Evolutionary conservation across 306 rosid species (phyloP).

Genomic region (Cercis canadensis): DNA sequence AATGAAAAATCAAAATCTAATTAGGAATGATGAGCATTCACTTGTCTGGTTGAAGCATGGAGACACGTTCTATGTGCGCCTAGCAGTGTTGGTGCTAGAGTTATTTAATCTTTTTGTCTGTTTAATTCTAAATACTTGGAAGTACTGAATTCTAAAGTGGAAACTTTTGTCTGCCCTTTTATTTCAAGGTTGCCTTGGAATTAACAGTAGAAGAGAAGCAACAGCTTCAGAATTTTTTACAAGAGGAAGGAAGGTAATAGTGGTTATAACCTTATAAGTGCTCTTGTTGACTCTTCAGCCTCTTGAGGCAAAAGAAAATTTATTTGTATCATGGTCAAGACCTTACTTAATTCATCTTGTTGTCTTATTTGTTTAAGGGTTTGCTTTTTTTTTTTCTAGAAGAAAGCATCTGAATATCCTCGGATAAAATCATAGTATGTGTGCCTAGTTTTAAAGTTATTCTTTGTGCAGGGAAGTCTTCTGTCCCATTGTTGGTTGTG

Average conservation of each 20-base stretch:
- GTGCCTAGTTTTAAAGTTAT: constrained; percentile 25
- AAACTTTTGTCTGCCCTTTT: neutral
- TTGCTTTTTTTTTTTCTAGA: constrained; percentile 4
- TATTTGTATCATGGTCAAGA: constrained; percentile 4
- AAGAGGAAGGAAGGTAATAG: constrained; percentile 67
- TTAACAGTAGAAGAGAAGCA: constrained; percentile 74
- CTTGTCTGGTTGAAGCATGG: too few relatives aligned
- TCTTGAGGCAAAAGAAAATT: neutral
- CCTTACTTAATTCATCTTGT: neutral
- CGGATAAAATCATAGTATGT: constrained; percentile 11
- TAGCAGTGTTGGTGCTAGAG: neutral
- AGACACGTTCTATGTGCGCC: neutral
- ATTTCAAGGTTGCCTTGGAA: constrained; percentile 79
- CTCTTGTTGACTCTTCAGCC: neutral
- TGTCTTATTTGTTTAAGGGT: neutral
- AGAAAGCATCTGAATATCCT: neutral
- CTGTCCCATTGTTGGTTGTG: constrained; percentile 91
- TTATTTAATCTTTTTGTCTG: neutral
- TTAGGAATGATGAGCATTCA: neutral
- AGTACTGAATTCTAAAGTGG: constrained; percentile 8
- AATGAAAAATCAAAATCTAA: neutral
- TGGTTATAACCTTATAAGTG: neutral
- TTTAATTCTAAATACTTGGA: neutral
- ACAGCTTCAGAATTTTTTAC: constrained; percentile 56
- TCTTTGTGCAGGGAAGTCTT: constrained; percentile 59